These are phyloP conservation scores for Hordeum marinum DNA, from an alignment of 176 grass and related monocot genomes.

Conservation along the genomic window DNA sequence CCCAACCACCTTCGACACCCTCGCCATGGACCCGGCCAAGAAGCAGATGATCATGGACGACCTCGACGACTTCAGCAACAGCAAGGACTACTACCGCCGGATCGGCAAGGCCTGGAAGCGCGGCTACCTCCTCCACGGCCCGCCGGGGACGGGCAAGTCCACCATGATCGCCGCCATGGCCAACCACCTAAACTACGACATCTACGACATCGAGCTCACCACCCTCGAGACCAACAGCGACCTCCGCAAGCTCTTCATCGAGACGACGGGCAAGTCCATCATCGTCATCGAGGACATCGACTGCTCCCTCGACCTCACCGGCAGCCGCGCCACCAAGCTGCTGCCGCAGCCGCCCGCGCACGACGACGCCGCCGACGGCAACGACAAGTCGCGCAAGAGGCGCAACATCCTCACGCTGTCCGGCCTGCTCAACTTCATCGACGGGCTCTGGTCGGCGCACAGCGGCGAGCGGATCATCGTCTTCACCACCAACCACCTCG, in stretches of 20 bases:
- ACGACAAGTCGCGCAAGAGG: too few relatives aligned
- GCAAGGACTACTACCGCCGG: constrained; percentile 29
- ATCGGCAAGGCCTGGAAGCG: constrained; percentile 40
- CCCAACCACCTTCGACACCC: constrained; percentile 32
- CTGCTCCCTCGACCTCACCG: constrained; percentile 57
- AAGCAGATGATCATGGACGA: constrained; percentile 30
- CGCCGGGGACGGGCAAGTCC: constrained; percentile 40
- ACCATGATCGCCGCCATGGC: constrained; percentile 40
- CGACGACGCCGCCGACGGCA: too few relatives aligned
- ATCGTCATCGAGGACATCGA: constrained; percentile 96
- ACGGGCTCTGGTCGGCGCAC: too few relatives aligned
- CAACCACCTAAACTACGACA: constrained; percentile 32
- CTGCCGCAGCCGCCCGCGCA: neutral
- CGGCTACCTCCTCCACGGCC: constrained; percentile 36
- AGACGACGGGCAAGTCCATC: constrained; percentile 46
- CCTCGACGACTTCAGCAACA: constrained; percentile 12
- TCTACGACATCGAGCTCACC: constrained; percentile 45
- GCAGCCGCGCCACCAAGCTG: neutral
- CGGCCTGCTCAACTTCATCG: too few relatives aligned
- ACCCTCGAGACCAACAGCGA: constrained; percentile 38
- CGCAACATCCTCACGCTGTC: too few relatives aligned
- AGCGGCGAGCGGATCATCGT: too few relatives aligned
- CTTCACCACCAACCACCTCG: too few relatives aligned
- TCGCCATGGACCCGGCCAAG: constrained; percentile 31
- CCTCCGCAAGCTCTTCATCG: constrained; percentile 44